Evolutionary conservation across 129 eudicot genomes (phyloP).

Genomic region (Gnaphalium uliginosum): DNA sequence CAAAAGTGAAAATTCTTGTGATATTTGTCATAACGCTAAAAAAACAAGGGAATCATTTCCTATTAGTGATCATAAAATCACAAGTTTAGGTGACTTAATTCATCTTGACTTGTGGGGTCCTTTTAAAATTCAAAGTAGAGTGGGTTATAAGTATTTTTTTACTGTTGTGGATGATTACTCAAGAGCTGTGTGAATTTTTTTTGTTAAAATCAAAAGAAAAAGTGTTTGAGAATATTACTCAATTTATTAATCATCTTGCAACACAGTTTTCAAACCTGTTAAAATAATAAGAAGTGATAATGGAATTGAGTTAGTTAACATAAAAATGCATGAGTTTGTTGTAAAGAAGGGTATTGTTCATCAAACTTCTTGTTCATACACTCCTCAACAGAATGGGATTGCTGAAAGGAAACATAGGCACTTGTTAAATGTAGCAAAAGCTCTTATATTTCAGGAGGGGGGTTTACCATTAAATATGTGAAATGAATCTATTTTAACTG

Average conservation of each 20-base stretch:
- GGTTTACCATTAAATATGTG: background rate
- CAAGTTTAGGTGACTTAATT: too few species aligned
- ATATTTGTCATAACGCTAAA: background rate
- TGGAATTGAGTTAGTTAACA: background rate
- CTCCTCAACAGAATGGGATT: too few species aligned
- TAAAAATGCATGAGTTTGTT: too few species aligned
- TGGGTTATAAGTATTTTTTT: background rate
- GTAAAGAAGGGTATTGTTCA: too few species aligned
- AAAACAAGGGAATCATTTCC: too few species aligned
- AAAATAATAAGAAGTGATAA: background rate
- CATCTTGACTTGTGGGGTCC: too few species aligned
- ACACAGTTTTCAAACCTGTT: background rate
- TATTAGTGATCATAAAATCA: too few species aligned
- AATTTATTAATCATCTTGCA: background rate
- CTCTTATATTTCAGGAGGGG: too few species aligned
- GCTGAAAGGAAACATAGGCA: too few species aligned
- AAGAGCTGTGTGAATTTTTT: background rate
- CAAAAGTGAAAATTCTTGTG: background rate
- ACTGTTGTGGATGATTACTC: background rate
- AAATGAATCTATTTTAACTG: background rate
- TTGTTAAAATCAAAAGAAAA: background rate
- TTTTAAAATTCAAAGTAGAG: too few species aligned
- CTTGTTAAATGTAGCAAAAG: too few species aligned
- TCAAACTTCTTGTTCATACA: too few species aligned
- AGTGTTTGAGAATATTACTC: background rate